Percentiles rank a stretch among this genome's conserved stretches.
phyloP scores from a whole-genome alignment of 2,329 filamentous ascomycete species.

The Apiospora sp. region DNA sequence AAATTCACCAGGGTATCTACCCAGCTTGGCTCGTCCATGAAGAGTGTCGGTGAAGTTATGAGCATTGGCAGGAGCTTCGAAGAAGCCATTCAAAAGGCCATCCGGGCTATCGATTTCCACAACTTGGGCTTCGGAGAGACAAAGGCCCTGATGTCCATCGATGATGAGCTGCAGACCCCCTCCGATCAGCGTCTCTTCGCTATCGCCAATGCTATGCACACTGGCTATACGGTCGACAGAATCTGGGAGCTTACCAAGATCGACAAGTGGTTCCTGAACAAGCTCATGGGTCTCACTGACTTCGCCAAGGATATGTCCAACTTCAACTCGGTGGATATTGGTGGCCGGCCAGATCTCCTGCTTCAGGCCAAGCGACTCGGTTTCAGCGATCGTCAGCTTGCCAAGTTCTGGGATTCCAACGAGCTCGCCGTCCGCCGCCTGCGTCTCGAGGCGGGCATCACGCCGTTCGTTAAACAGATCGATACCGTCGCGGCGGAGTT shows the following conservation, averaged over 20 bases:
- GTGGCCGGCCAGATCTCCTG: constrained; percentile 70
- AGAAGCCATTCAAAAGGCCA: constrained; percentile 98
- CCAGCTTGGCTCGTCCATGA: constrained; percentile 97
- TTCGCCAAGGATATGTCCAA: constrained; percentile 82
- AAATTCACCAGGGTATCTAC: constrained; percentile 98
- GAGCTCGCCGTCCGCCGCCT: constrained; percentile 87
- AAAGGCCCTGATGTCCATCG: constrained; percentile 90
- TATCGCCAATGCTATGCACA: constrained; percentile 96
- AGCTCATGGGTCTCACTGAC: constrained; percentile 88
- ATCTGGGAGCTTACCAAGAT: constrained; percentile 99
- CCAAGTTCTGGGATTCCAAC: constrained; percentile 93
- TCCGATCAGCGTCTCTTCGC: constrained; percentile 97
- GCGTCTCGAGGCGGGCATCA: constrained; percentile 85
- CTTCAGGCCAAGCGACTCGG: constrained; percentile 90
- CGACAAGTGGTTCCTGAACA: constrained; percentile 97
- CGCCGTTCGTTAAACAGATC: constrained; percentile 95
- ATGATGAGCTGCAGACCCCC: constrained; percentile 94
- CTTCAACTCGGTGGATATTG: constrained; percentile 71
- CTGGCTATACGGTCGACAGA: constrained; percentile 92
- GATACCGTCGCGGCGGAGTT: constrained; percentile 98
- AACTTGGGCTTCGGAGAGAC: constrained; percentile 96
- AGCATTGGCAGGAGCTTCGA: constrained; percentile 96
- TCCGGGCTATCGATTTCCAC: constrained; percentile 92
- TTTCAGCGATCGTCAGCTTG: constrained; percentile 92
- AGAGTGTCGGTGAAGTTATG: constrained; percentile 99